Evolutionary conservation across 805 yeast genomes (phyloP).

Genomic region (Starmerella vaccinii): DNA sequence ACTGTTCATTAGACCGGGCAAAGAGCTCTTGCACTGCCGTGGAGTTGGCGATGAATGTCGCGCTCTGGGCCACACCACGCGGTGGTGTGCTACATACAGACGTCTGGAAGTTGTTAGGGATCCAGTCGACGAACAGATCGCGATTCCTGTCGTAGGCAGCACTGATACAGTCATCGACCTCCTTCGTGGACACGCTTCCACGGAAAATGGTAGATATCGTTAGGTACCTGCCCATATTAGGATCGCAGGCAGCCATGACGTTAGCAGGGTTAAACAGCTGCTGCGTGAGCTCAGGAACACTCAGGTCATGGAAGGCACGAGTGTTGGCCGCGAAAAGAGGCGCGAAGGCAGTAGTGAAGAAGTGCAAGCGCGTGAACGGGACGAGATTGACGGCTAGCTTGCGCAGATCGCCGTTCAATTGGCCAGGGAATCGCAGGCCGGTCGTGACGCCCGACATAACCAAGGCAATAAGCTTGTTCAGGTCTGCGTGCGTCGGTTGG

Average conservation of each 20-base stretch:
- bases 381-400: constrained; percentile 89
- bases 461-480: constrained; percentile 74
- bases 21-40: constrained; percentile 90
- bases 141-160: constrained; percentile 77
- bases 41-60: constrained; percentile 89
- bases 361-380: constrained; percentile 93
- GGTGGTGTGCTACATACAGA: constrained; percentile 92
- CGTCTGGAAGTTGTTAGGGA: constrained; percentile 91
- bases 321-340: constrained; percentile 78
- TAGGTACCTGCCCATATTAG: constrained; percentile 82
- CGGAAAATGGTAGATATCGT: constrained; percentile 92
- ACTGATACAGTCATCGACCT: constrained; percentile 89
- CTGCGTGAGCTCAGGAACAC: constrained; percentile 89
- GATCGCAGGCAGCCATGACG: constrained; percentile 95
- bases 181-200: constrained; percentile 87
- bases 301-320: constrained; percentile 70
- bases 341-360: constrained; percentile 92
- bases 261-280: constrained; percentile 88
- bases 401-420: constrained; percentile 83
- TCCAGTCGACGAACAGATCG: constrained; percentile 86
- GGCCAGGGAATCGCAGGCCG: constrained; percentile 90
- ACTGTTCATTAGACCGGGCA: constrained; percentile 82
- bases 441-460: constrained; percentile 97
- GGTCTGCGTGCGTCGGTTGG: constrained; percentile 69
- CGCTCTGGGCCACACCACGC: constrained; percentile 73